These are phyloP conservation scores for Tricholoma bakamatsutake DNA, from an alignment of 768 basidiomycete genomes.

Conservation along the genomic window DNA sequence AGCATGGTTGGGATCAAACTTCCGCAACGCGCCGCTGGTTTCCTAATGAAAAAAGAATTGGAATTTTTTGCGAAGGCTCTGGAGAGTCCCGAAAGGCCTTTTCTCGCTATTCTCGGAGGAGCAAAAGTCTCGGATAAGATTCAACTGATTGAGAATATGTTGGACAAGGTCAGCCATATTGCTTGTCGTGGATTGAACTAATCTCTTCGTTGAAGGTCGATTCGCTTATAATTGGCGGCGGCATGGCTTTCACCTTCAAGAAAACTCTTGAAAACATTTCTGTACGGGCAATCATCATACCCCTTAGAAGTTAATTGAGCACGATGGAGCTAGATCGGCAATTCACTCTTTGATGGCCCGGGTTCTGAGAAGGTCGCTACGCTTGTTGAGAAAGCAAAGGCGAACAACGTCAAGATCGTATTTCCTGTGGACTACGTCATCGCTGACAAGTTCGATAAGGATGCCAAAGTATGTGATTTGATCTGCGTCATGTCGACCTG, in stretches of 20 bases:
- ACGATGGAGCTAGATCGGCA: constrained; percentile 62
- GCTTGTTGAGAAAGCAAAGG: constrained; percentile 88
- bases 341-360: constrained; percentile 87
- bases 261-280: constrained; percentile 80
- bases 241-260: constrained; percentile 99
- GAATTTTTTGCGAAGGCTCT: constrained; percentile 98
- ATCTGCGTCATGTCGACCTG: not conserved
- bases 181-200: not conserved
- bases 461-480: constrained; percentile 58
- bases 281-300: constrained; percentile 33
- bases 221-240: constrained; percentile 93
- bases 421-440: constrained; percentile 95
- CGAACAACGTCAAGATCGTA: constrained; percentile 88
- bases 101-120: constrained; percentile 97
- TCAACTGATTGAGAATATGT: constrained; percentile 96
- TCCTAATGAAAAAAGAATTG: constrained; percentile 97
- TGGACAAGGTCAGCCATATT: constrained; percentile 71
- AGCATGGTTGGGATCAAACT: constrained; percentile 98
- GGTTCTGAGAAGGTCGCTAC: constrained; percentile 81
- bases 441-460: constrained; percentile 92
- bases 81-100: constrained; percentile 89
- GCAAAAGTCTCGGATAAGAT: constrained; percentile 99
- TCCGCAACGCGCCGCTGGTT: constrained; percentile 87
- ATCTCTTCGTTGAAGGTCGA: constrained; percentile 58
- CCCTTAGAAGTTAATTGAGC: not conserved